Evolutionary conservation across 2,329 filamentous ascomycete genomes (phyloP).

Genomic region (Fusarium praegraminearum): DNA sequence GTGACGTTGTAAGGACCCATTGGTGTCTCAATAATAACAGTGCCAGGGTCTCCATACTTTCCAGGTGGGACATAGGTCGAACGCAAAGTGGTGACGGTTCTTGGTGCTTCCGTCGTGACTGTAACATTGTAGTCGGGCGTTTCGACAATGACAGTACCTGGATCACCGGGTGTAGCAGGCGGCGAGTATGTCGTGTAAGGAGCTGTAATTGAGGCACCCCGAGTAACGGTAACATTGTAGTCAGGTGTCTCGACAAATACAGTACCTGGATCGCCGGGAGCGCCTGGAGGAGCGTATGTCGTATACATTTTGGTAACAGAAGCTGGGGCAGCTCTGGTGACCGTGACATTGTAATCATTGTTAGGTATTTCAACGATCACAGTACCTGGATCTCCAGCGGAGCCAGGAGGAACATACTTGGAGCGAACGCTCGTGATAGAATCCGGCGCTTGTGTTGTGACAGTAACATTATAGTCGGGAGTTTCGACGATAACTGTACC

Average conservation of each 20-base stretch:
- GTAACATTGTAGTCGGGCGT: conserved; percentile 18
- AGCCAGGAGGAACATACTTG: conserved; percentile 18
- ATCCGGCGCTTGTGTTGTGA: conserved; percentile 13
- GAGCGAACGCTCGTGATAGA: conserved; percentile 16
- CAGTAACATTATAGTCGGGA: conserved; percentile 32
- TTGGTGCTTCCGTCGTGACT: conserved; percentile 5
- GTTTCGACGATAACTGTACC: conserved; percentile 30
- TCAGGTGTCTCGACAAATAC: conserved; percentile 28
- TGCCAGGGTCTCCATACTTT: conserved; percentile 21
- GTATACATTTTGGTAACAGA: conserved; percentile 15
- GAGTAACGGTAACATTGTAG: conserved; percentile 24
- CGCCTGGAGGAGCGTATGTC: conserved; percentile 21
- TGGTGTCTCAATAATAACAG: conserved; percentile 26
- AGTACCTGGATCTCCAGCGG: conserved; percentile 26
- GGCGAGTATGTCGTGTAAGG: conserved; percentile 19
- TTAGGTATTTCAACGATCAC: conserved; percentile 30
- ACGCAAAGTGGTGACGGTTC: conserved; percentile 1
- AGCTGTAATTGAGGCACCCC: conserved; percentile 8
- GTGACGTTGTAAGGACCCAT: conserved; percentile 23
- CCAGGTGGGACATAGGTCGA: conserved; percentile 12
- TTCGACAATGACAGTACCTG: conserved; percentile 23
- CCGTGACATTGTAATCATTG: conserved; percentile 25
- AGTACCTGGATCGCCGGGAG: conserved; percentile 27
- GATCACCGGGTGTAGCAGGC: conserved; percentile 11
- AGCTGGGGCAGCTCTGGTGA: conserved; percentile 20